phyloP scores from a whole-genome alignment of 1,139 yeast species.

The Wickerhamomyces sp. region DNA sequence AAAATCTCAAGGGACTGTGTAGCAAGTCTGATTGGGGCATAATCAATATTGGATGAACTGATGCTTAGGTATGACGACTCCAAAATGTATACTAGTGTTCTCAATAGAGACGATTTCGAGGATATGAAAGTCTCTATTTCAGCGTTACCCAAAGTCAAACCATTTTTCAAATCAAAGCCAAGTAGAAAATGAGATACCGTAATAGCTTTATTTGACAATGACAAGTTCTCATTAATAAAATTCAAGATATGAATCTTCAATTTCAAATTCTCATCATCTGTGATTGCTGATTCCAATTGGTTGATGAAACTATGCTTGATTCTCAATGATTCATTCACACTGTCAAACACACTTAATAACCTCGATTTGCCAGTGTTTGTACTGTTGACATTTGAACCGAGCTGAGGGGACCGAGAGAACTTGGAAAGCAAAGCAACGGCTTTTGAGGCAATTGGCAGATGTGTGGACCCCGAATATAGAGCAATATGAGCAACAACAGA shows the following conservation, averaged over 20 bases:
- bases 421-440: constrained; percentile 51
- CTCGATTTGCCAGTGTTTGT: constrained; percentile 50
- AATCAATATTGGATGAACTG: constrained; percentile 39
- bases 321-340: constrained; percentile 63
- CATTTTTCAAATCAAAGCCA: constrained; percentile 54
- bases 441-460: constrained; percentile 42
- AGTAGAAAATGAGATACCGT: constrained; percentile 70
- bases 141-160: constrained; percentile 36
- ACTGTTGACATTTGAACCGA: constrained; percentile 34
- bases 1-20: constrained; percentile 56
- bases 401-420: constrained; percentile 46
- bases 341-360: constrained; percentile 65
- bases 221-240: constrained; percentile 50
- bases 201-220: constrained; percentile 32
- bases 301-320: constrained; percentile 70
- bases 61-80: constrained; percentile 41
- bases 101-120: constrained; percentile 51
- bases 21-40: constrained; percentile 52
- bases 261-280: constrained; percentile 30
- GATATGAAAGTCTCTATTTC: constrained; percentile 41
- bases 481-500: constrained; percentile 65
- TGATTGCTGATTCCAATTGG: constrained; percentile 52
- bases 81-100: constrained; percentile 46
- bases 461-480: constrained; percentile 58
- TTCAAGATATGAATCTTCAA: constrained; percentile 56